These are phyloP conservation scores for Ceratocystis huliohia DNA, from an alignment of 2,329 filamentous ascomycete species.

Conservation along the genomic window DNA sequence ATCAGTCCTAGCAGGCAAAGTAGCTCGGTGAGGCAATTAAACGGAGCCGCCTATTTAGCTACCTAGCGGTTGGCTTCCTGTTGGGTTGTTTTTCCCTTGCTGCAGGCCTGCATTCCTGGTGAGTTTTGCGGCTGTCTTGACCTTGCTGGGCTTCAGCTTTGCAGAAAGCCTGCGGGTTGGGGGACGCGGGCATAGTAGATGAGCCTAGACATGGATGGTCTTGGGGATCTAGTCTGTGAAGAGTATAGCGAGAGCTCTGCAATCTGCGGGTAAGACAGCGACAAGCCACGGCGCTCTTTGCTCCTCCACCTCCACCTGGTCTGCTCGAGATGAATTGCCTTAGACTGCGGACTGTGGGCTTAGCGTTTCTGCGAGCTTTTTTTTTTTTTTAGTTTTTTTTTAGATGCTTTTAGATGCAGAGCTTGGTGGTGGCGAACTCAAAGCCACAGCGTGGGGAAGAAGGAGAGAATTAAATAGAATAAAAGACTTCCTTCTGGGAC, in stretches of 20 bases:
- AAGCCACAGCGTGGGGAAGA: neutral
- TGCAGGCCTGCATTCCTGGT: neutral
- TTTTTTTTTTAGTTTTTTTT: slow-evolving; percentile 11
- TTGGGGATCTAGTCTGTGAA: neutral
- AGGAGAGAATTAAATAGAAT: neutral
- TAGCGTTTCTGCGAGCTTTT: neutral
- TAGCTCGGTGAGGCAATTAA: slow-evolving; percentile 3
- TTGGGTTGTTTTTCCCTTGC: neutral
- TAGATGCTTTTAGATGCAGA: neutral
- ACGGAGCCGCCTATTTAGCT: neutral
- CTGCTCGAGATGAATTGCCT: neutral
- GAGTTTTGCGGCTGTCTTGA: slow-evolving; percentile 1
- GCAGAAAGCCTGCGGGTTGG: neutral
- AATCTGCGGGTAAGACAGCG: neutral
- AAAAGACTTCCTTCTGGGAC: slow-evolving; percentile 1
- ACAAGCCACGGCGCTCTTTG: neutral
- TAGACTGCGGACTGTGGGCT: neutral
- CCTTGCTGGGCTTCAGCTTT: neutral
- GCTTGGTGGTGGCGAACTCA: neutral
- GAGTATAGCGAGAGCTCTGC: neutral
- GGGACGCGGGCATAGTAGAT: neutral
- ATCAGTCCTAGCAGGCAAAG: neutral
- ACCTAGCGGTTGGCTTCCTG: neutral
- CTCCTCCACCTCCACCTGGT: too few relatives aligned
- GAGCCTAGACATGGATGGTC: too few relatives aligned